Conservation (phyloP, 2,329 filamentous ascomycete genomes). For the Lachnellula cervina region DNA sequence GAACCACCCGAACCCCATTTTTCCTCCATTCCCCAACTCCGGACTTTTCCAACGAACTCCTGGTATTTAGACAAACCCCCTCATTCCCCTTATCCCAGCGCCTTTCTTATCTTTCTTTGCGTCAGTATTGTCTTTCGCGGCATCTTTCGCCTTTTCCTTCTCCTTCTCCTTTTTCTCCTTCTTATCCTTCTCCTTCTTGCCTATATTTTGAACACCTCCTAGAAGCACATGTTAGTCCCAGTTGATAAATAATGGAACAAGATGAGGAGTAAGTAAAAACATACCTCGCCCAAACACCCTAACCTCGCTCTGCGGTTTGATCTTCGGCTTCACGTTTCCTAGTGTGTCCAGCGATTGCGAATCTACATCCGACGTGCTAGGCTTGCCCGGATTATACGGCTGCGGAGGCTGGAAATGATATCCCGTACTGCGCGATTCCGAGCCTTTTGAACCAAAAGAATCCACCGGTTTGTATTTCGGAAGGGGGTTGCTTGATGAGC, state of each 20-base stretch:
- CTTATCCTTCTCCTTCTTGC: conserved; percentile 25
- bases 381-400: background rate
- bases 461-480: background rate
- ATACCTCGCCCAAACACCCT: conserved; percentile 51
- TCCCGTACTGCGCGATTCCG: background rate
- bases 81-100: conserved; percentile 38
- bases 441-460: background rate
- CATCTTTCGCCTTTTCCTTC: conserved; percentile 6
- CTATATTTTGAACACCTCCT: conserved; percentile 48
- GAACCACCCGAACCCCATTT: background rate
- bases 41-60: background rate
- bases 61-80: conserved; percentile 19
- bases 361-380: conserved; percentile 7
- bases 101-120: conserved; percentile 42
- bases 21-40: background rate
- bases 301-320: conserved; percentile 43
- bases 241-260: background rate
- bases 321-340: conserved; percentile 38
- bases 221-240: conserved; percentile 7
- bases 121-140: conserved; percentile 23
- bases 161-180: conserved; percentile 9
- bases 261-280: conserved; percentile 21
- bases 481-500: no score
- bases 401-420: conserved; percentile 7
- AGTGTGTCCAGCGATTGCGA: conserved; percentile 30